Percentiles rank a stretch among this genome's conserved stretches.
Conservation (phyloP, 2,329 filamentous ascomycete species). For the Aspergillus costaricaensis region DNA sequence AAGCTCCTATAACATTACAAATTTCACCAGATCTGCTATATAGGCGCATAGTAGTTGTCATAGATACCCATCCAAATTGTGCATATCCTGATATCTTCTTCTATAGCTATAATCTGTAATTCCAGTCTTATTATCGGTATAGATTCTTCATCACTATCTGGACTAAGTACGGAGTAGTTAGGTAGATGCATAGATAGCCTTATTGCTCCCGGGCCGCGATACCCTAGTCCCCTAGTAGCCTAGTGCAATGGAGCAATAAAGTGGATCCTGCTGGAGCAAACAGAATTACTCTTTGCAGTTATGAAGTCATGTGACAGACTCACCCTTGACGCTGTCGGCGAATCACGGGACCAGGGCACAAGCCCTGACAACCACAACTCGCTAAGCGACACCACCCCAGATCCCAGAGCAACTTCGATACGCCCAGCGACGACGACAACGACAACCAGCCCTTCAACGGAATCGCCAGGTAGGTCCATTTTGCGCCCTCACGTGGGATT, state of each 20-base stretch:
- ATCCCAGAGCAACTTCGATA: constrained; percentile 42
- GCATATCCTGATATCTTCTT: neutral
- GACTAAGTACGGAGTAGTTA: too few relatives aligned
- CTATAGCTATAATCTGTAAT: neutral
- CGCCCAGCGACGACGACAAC: constrained; percentile 49
- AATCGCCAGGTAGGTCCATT: constrained; percentile 45
- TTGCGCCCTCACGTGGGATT: constrained; percentile 8
- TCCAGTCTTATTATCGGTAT: neutral
- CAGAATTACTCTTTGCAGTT: too few relatives aligned
- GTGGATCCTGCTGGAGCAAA: neutral
- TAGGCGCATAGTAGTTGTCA: constrained; percentile 14
- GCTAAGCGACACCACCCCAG: constrained; percentile 43
- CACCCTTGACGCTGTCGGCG: neutral
- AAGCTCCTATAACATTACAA: constrained; percentile 18
- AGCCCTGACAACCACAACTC: constrained; percentile 44
- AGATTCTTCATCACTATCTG: neutral
- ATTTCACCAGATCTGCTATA: constrained; percentile 2
- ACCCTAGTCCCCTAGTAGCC: neutral
- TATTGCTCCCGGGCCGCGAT: neutral
- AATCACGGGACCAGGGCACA: constrained; percentile 35
- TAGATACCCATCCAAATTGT: constrained; percentile 14
- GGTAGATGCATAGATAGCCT: neutral
- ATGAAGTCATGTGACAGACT: constrained; percentile 15
- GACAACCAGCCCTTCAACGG: constrained; percentile 50
- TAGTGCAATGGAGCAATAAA: neutral